Evolutionary conservation across 768 basidiomycete genomes (phyloP).

Genomic region (Krasilnikovozyma curviuscula): DNA sequence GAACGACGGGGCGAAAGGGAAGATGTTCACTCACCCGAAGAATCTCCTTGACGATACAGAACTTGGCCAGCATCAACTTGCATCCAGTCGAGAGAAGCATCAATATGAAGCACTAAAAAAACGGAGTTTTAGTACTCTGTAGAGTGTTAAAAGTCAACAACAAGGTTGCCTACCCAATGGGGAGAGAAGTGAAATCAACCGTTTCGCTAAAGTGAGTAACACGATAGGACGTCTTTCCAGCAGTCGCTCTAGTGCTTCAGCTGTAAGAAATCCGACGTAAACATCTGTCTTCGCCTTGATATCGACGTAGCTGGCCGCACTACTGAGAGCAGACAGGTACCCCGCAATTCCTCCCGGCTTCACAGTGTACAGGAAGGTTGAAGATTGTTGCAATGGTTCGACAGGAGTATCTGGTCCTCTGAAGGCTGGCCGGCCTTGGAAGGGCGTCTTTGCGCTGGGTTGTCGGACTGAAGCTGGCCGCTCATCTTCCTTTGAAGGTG

Average conservation of each 20-base stretch:
- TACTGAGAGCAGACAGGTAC: constrained; percentile 78
- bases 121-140: background rate
- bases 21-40: background rate
- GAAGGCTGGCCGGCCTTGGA: background rate
- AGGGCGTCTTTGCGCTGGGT: background rate
- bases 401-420: background rate
- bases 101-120: constrained; percentile 70
- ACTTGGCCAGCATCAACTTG: constrained; percentile 85
- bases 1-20: constrained; percentile 74
- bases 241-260: constrained; percentile 67
- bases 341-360: constrained; percentile 97
- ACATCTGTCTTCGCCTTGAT: constrained; percentile 71
- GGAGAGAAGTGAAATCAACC: constrained; percentile 83
- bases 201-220: constrained; percentile 79
- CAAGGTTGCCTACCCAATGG: constrained; percentile 45
- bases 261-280: constrained; percentile 90
- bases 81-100: constrained; percentile 94
- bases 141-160: background rate
- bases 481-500: background rate
- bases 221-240: constrained; percentile 91
- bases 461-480: background rate
- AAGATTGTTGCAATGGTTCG: background rate
- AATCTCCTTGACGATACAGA: constrained; percentile 1
- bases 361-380: constrained; percentile 60
- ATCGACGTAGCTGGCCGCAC: constrained; percentile 84